A percentile compares a stretch with the other conserved stretches of the same genome.
Conservation (phyloP, 345 rosid species). For the Citrus glauca region DNA sequence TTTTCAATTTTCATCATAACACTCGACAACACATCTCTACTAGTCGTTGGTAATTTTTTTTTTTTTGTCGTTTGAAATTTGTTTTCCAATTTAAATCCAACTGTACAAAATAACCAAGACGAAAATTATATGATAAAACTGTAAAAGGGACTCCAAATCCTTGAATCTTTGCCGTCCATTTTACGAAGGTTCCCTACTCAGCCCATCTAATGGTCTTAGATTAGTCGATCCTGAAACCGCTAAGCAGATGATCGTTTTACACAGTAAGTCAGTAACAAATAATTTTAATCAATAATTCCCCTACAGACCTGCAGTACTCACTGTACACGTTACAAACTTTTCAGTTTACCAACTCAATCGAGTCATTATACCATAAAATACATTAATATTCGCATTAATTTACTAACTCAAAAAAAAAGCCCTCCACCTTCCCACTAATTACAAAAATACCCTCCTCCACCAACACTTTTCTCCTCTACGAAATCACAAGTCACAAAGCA, state of each 20-base stretch:
- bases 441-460: slow-evolving; percentile 8
- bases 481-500: not conserved
- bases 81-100: not conserved
- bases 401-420: slow-evolving; percentile 3
- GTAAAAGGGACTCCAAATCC: not conserved
- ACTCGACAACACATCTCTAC: not conserved
- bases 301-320: not conserved
- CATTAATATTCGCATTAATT: not conserved
- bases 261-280: not conserved
- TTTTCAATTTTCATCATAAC: not conserved
- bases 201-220: slow-evolving; percentile 3
- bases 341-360: slow-evolving; percentile 7
- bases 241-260: not conserved
- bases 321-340: slow-evolving; percentile 12
- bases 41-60: not conserved
- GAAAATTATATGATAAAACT: not conserved
- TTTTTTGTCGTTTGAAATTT: not conserved
- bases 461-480: not conserved
- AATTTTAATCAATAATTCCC: not conserved
- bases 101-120: too few relatives aligned
- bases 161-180: slow-evolving; percentile 8
- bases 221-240: not conserved
- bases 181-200: not conserved
- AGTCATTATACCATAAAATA: slow-evolving; percentile 1
- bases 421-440: slow-evolving; percentile 18